A percentile compares a stretch with the other conserved stretches of the same genome.
Evolutionary conservation across 148 eudicot species (phyloP).

Genomic region (Polygonum maritimum): DNA sequence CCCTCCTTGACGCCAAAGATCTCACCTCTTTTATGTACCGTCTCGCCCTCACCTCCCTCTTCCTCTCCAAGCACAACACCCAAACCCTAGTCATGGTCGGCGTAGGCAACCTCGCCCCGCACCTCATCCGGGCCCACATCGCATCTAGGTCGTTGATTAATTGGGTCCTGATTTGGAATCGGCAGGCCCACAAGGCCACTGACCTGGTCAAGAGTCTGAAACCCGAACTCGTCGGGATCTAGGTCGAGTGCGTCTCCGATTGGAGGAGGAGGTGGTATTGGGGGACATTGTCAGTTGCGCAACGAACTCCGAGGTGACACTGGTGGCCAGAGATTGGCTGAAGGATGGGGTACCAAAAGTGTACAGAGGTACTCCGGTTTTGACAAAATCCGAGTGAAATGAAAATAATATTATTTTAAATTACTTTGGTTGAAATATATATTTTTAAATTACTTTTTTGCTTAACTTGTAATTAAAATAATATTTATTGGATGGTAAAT

Average conservation of each 20-base stretch:
- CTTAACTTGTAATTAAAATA: too few species aligned
- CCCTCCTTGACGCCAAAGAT: constrained; percentile 68
- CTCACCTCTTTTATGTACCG: constrained; percentile 61
- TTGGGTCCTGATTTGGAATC: constrained; percentile 69
- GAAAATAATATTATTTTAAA: too few species aligned
- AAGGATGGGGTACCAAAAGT: constrained; percentile 34
- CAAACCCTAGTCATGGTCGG: constrained; percentile 59
- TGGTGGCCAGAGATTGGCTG: constrained; percentile 52
- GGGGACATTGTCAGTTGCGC: constrained; percentile 83
- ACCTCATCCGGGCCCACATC: constrained; percentile 71
- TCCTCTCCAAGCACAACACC: constrained; percentile 38
- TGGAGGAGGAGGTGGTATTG: constrained; percentile 36
- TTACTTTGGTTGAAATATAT: too few species aligned
- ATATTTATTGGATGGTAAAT: too few species aligned
- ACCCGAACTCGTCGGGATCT: constrained; percentile 14
- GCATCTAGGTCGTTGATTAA: constrained; percentile 31
- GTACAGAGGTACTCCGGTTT: too few species aligned
- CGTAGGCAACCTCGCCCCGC: constrained; percentile 61
- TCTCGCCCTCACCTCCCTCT: constrained; percentile 57
- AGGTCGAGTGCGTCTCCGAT: constrained; percentile 29
- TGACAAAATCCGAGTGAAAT: too few species aligned
- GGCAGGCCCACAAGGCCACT: constrained; percentile 36
- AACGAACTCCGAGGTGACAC: constrained; percentile 54
- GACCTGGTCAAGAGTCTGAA: constrained; percentile 27
- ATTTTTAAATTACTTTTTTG: too few species aligned